These are phyloP conservation scores for Fusarium sacchari DNA, from an alignment of 2,329 filamentous ascomycete species.

Conservation along the genomic window DNA sequence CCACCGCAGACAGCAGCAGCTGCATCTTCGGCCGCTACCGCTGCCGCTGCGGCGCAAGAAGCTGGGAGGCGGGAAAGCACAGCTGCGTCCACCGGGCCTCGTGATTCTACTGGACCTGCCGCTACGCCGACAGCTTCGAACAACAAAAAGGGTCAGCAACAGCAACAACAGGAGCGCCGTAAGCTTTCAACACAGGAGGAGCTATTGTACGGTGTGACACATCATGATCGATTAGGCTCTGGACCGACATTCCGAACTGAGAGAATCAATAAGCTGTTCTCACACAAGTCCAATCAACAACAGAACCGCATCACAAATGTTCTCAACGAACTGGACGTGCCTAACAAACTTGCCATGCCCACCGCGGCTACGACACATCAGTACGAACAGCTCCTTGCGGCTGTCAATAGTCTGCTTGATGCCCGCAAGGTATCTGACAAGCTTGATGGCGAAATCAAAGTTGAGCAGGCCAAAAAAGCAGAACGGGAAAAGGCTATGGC, in stretches of 20 bases:
- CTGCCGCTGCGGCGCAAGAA: slow-evolving; percentile 48
- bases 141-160: slow-evolving; percentile 60
- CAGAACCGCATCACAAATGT: slow-evolving; percentile 79
- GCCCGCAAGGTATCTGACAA: slow-evolving; percentile 80
- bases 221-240: slow-evolving; percentile 84
- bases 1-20: slow-evolving; percentile 43
- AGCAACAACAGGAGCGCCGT: slow-evolving; percentile 63
- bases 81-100: slow-evolving; percentile 54
- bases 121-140: slow-evolving; percentile 51
- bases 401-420: slow-evolving; percentile 76
- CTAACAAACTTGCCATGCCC: slow-evolving; percentile 76
- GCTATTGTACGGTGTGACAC: slow-evolving; percentile 82
- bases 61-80: slow-evolving; percentile 63
- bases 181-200: slow-evolving; percentile 81
- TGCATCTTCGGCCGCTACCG: slow-evolving; percentile 23
- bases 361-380: slow-evolving; percentile 76
- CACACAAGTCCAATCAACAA: slow-evolving; percentile 79
- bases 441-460: slow-evolving; percentile 75
- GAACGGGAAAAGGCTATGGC: slow-evolving; percentile 58
- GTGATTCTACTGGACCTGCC: slow-evolving; percentile 48
- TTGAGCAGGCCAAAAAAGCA: slow-evolving; percentile 66
- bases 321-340: slow-evolving; percentile 76
- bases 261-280: slow-evolving; percentile 80
- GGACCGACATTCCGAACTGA: slow-evolving; percentile 93
- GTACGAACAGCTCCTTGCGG: slow-evolving; percentile 76